These are phyloP conservation scores for Cryphonectria radicalis DNA, from an alignment of 2,329 filamentous ascomycete genomes.

Conservation along the genomic window DNA sequence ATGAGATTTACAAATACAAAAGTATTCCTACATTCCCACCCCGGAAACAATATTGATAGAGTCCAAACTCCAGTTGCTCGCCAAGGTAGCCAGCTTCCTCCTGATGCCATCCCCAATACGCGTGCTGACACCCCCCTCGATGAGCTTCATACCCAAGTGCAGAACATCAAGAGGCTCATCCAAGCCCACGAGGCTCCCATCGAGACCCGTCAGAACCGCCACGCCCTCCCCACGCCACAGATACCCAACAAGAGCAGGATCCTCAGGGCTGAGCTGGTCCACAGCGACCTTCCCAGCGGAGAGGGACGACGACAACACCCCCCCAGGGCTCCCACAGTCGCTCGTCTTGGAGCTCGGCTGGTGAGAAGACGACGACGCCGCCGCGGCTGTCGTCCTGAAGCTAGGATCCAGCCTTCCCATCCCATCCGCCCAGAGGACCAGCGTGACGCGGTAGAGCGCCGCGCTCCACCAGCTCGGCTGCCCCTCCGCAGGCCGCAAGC, in stretches of 20 bases:
- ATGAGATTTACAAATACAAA: no score
- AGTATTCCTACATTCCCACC: neutral
- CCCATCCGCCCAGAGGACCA: slow-evolving; percentile 67
- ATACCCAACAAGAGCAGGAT: slow-evolving; percentile 43
- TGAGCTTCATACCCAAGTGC: slow-evolving; percentile 44
- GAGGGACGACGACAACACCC: neutral
- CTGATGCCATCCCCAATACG: slow-evolving; percentile 51
- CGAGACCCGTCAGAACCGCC: slow-evolving; percentile 41
- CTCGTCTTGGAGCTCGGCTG: slow-evolving; percentile 5
- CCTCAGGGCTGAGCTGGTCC: slow-evolving; percentile 47
- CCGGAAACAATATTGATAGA: slow-evolving; percentile 16
- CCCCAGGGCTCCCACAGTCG: neutral
- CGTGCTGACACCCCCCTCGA: slow-evolving; percentile 47
- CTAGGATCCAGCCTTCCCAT: slow-evolving; percentile 52
- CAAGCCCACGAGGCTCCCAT: slow-evolving; percentile 42
- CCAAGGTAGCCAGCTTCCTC: slow-evolving; percentile 47
- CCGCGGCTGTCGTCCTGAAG: slow-evolving; percentile 36
- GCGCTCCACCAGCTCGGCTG: slow-evolving; percentile 74
- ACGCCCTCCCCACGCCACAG: slow-evolving; percentile 45
- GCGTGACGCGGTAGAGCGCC: slow-evolving; percentile 68
- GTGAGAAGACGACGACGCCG: neutral
- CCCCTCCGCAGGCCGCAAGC: slow-evolving; percentile 59
- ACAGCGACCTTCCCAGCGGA: slow-evolving; percentile 33
- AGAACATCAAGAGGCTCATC: slow-evolving; percentile 46
- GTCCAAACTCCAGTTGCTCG: slow-evolving; percentile 45